Percentiles rank a stretch among this genome's conserved stretches.
phyloP scores from a whole-genome alignment of 805 yeast genomes.

The Spathaspora hagerdaliae region DNA sequence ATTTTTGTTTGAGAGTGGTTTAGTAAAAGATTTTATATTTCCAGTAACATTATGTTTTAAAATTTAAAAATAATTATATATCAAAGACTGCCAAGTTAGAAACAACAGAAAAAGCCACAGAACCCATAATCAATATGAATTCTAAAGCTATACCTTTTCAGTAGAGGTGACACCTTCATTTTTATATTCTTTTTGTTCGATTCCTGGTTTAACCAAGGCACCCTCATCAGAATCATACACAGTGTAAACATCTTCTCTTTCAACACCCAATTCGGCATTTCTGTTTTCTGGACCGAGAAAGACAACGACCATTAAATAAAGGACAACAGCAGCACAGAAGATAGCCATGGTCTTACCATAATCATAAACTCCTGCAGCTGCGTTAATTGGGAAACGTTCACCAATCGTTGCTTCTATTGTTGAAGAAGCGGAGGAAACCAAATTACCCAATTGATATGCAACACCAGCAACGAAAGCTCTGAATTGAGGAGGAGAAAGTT shows the following conservation, averaged over 20 bases:
- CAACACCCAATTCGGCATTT: constrained; percentile 18
- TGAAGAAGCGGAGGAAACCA: constrained; percentile 66
- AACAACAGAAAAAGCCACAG: background rate
- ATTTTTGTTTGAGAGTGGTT: too few species aligned
- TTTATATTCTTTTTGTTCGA: background rate
- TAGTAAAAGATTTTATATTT: too few species aligned
- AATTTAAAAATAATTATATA: too few species aligned
- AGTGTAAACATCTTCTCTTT: constrained; percentile 8
- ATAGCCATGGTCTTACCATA: constrained; percentile 71
- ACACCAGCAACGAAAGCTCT: constrained; percentile 60
- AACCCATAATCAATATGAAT: background rate
- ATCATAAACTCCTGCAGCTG: constrained; percentile 33
- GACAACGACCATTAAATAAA: constrained; percentile 44
- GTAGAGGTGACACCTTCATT: constrained; percentile 1
- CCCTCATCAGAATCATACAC: constrained; percentile 2
- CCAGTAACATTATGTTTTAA: too few species aligned
- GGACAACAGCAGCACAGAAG: constrained; percentile 62
- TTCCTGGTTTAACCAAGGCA: background rate
- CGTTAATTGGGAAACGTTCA: constrained; percentile 49
- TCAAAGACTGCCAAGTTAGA: too few species aligned
- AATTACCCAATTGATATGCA: constrained; percentile 68
- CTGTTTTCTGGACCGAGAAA: constrained; percentile 60
- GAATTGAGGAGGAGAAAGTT: constrained; percentile 49
- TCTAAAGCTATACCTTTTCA: background rate
- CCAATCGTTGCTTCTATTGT: constrained; percentile 69